Conservation (phyloP, 1,284 basidiomycete genomes). For the Amylostereum areolatum region DNA sequence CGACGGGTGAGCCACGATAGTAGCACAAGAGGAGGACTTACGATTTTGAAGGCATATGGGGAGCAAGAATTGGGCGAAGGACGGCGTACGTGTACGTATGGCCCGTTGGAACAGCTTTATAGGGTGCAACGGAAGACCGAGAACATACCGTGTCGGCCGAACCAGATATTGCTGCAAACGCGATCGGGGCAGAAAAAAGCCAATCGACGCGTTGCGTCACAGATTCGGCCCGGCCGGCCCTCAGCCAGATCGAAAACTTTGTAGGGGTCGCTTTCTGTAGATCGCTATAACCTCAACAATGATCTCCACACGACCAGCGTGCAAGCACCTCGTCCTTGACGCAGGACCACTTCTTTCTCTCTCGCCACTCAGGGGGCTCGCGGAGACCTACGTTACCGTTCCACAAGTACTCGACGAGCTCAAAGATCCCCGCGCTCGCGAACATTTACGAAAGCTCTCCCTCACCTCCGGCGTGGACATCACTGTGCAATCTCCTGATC, state of each 20-base stretch:
- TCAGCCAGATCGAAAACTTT: background rate
- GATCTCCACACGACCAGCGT: constrained; percentile 31
- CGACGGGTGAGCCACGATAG: constrained; percentile 4
- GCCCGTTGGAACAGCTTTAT: too few relatives aligned
- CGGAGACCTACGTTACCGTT: constrained; percentile 78
- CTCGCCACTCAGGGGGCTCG: constrained; percentile 79
- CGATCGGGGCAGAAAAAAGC: too few relatives aligned
- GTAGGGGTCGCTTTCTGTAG: background rate
- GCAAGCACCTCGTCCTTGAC: constrained; percentile 85
- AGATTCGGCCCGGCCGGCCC: background rate
- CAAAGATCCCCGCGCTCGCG: constrained; percentile 79
- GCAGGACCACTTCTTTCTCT: constrained; percentile 86
- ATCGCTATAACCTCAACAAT: constrained; percentile 6
- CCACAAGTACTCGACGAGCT: constrained; percentile 87
- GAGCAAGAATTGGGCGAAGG: background rate
- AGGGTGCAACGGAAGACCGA: too few relatives aligned
- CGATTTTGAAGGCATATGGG: constrained; percentile 8
- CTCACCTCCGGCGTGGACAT: constrained; percentile 73
- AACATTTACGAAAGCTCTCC: constrained; percentile 77
- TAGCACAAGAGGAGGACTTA: constrained; percentile 2
- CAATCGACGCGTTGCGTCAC: too few relatives aligned
- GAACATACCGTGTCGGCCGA: too few relatives aligned
- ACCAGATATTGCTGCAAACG: too few relatives aligned
- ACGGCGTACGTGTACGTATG: too few relatives aligned
- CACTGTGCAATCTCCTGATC: constrained; percentile 67